A percentile compares a stretch with the other conserved stretches of the same genome.
phyloP scores from a whole-genome alignment of 495 filamentous ascomycete genomes.

The Xanthoparmelia taractica region DNA sequence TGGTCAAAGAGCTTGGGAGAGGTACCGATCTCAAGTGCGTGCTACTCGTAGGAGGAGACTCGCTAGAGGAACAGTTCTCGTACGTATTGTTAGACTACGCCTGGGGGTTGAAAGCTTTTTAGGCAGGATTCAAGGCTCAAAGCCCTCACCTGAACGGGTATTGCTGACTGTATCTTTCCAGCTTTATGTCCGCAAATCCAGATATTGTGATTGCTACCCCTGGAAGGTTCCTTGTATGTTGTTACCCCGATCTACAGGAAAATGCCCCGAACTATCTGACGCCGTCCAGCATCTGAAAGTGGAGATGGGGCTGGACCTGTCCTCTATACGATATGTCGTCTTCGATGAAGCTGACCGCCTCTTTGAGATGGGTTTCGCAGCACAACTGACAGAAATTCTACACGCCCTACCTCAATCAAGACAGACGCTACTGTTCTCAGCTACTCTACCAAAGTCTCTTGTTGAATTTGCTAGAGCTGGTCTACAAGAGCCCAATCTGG shows the following conservation, averaged over 20 bases:
- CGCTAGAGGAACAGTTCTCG: constrained; percentile 78
- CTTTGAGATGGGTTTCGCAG: constrained; percentile 96
- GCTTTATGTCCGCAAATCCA: constrained; percentile 84
- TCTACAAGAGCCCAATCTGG: constrained; percentile 76
- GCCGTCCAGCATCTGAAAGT: constrained; percentile 89
- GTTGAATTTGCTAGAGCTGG: constrained; percentile 95
- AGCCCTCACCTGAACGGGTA: not conserved
- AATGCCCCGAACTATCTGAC: too few relatives aligned
- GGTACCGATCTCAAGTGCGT: constrained; percentile 86
- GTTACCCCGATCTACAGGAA: too few relatives aligned
- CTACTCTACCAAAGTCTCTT: constrained; percentile 83
- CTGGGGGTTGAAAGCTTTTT: not conserved
- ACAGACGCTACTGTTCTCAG: constrained; percentile 91
- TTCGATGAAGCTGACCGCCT: constrained; percentile 96
- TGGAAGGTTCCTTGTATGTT: constrained; percentile 79
- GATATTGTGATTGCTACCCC: constrained; percentile 96
- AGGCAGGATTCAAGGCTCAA: not conserved
- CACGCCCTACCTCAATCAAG: constrained; percentile 73
- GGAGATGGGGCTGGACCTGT: constrained; percentile 84
- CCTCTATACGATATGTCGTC: constrained; percentile 80
- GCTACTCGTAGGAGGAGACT: constrained; percentile 89
- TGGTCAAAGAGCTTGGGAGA: constrained; percentile 84
- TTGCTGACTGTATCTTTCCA: constrained; percentile 32
- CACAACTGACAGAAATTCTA: constrained; percentile 87
- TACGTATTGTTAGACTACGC: not conserved